Base-by-base conservation (phyloP, 768 basidiomycete genomes). In the Panaeolus papilionaceus region DNA sequence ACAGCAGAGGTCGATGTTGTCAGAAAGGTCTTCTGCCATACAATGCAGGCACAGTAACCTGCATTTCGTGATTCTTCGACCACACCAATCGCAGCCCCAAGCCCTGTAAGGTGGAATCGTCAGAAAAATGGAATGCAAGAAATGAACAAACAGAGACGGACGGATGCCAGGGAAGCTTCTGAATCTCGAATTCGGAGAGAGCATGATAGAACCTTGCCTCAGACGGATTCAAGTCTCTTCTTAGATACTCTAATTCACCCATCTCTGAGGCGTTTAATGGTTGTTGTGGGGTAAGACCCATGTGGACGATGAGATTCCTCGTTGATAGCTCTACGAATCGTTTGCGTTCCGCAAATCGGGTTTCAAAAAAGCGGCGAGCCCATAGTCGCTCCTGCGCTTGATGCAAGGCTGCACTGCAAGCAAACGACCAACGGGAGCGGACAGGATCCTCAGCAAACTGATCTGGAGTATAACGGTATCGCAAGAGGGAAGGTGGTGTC, bases 121-220 rank as follows among this genome's bases (percentile, higher is more conserved):
- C n/a, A 66, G 62, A 45, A 40, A 66, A 26, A 5, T 64, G 16
- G 3, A 14, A 28, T 44, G 6, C n/a, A 45, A 23, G 6, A 33
- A 33, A 8, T 20, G 5, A 23, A 12, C 2, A 3, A 51, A 37
- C 18, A 26, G 38, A 26, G 73, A 66, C 80, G 42, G 70, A 79
- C 79, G 77, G 77, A 68, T 79, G 78, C 73, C 75, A 79, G n/a
- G 78, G 77, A 11, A 78, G 70, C 64, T 79, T 78, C 38, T 76
- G 75, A 26, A 77, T 77, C 66, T 78, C 74, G 58, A 78, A 78
- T n/a, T 76, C 71, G 37, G 75, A 75, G 10, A 79, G 64, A 0
- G 79, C 76, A 47, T 77, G 75, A 66, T 78, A 80, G 62, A 80
- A 78, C 11, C 79, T 71, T 38, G 79, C 77, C 61, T 79, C 75